Conservation (phyloP, 1,284 basidiomycete species). For the Pascua sp. region DNA sequence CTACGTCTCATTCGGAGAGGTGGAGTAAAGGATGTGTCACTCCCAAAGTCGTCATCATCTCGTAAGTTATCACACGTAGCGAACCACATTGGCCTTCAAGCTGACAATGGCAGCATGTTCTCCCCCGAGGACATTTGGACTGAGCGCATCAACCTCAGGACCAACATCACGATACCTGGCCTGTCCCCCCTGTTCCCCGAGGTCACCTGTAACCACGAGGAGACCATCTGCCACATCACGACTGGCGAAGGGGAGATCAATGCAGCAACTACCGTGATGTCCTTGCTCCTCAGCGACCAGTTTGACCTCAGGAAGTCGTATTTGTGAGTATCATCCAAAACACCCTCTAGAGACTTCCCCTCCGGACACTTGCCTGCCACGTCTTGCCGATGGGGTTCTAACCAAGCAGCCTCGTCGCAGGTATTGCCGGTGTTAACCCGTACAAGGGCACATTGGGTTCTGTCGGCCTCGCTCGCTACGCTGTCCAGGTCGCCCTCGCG, state of each 20-base stretch:
- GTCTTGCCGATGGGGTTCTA: neutral
- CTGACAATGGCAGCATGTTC: conserved; percentile 32
- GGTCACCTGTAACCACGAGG: conserved; percentile 50
- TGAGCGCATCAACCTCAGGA: conserved; percentile 33
- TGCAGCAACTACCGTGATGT: conserved; percentile 50
- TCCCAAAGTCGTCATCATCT: conserved; percentile 4
- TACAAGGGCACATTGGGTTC: conserved; percentile 50
- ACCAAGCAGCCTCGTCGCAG: conserved; percentile 43
- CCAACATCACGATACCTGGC: conserved; percentile 51
- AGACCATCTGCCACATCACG: conserved; percentile 49
- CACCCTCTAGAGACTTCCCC: no score
- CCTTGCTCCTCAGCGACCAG: conserved; percentile 31
- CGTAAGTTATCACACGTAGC: neutral
- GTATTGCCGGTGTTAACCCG: conserved; percentile 55
- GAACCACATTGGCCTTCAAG: neutral
- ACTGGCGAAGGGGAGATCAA: conserved; percentile 54
- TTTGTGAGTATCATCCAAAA: conserved; percentile 13
- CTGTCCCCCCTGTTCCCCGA: conserved; percentile 53
- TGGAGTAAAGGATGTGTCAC: neutral
- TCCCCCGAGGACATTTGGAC: conserved; percentile 47
- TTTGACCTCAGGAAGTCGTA: conserved; percentile 55
- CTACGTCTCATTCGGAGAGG: neutral
- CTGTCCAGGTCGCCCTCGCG: conserved; percentile 53
- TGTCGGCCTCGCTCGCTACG: conserved; percentile 53
- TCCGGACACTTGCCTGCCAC: neutral